Evolutionary conservation across 805 yeast genomes (phyloP), one percentile per base, ranked within the genome.

Genomic region (Cyberlindnera mrakii): DNA sequence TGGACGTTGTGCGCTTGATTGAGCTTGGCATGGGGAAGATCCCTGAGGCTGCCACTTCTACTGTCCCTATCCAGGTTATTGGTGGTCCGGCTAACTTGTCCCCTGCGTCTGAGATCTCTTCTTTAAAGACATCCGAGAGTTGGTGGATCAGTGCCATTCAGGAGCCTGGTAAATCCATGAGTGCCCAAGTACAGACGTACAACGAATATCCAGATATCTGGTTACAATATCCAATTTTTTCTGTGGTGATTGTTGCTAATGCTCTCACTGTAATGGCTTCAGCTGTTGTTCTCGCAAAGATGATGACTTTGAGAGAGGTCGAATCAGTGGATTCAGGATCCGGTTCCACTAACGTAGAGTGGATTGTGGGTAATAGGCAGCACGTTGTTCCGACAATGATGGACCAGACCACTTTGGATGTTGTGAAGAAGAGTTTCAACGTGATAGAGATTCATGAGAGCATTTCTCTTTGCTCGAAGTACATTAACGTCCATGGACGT

Each of bases 11-110:
- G 6, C 49, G 59, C 11, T 42, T 70, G 18, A 43, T 73, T 15
- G 71, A 70, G 39, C 40, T 72, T 8, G 75, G 72, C 5, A 58
- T 61, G 44, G 74, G 73, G 10, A 55, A 58, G 7, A 53, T 63
- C n/a, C 59, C 58, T 5, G 64, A 59, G 32, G 48, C 48, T 10
- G 15, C 34, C 1, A 33, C 42, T n/a, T 43, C 55, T 3, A 42
- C 36, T 3, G 31, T 46, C 1, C 60, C 61, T 7, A 32, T 50
- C 6, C 48, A 56, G 2, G 62, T 60, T 5, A 46, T 60, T 33
- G 58, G 59, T 30, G 65, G 67, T 5, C 66, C 66, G 8, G 49
- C 52, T 16, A 55, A 50, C 35, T 55, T 54, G 20, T 45, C 50
- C 6, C 43, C 63, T n/a, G 52, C 62, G 1, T 17, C 42, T 14